phyloP scores from a whole-genome alignment of 2,329 filamentous ascomycete species.

The Ophiostoma populinum region DNA sequence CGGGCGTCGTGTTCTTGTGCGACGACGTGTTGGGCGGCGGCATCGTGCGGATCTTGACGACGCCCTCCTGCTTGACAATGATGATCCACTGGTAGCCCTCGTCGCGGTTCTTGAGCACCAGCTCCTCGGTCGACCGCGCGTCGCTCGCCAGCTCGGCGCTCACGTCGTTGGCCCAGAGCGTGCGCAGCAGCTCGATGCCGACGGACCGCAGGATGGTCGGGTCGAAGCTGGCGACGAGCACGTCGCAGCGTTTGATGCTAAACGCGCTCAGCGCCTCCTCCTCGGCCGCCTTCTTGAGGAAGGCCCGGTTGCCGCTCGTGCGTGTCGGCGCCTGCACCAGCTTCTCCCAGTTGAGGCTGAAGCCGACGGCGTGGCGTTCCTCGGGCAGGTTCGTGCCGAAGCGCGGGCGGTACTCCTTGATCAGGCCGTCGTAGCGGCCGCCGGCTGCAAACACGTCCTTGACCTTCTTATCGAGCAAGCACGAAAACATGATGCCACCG shows the following conservation, averaged over 20 bases:
- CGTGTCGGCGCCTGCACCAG: slow-evolving; percentile 47
- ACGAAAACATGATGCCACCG: slow-evolving; percentile 77
- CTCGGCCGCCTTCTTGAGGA: slow-evolving; percentile 48
- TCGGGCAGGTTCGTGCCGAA: slow-evolving; percentile 38
- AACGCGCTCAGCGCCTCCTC: slow-evolving; percentile 45
- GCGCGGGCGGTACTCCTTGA: slow-evolving; percentile 65
- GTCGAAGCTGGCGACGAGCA: slow-evolving; percentile 80
- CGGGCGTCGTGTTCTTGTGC: slow-evolving; percentile 49
- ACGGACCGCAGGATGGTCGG: slow-evolving; percentile 54
- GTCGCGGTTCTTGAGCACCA: slow-evolving; percentile 59
- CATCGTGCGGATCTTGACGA: slow-evolving; percentile 64
- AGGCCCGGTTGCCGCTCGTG: slow-evolving; percentile 24
- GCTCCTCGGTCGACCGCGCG: slow-evolving; percentile 60
- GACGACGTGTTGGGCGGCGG: too few relatives aligned
- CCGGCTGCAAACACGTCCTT: slow-evolving; percentile 83
- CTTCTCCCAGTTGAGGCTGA: slow-evolving; percentile 78
- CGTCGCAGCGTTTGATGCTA: slow-evolving; percentile 58
- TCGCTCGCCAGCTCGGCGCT: slow-evolving; percentile 77
- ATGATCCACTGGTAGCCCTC: slow-evolving; percentile 75
- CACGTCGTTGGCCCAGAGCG: slow-evolving; percentile 69
- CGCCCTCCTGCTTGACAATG: slow-evolving; percentile 59
- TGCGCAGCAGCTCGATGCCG: slow-evolving; percentile 60
- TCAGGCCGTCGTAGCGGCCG: slow-evolving; percentile 79
- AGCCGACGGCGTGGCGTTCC: slow-evolving; percentile 72
- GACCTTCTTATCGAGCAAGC: slow-evolving; percentile 68